Evolutionary conservation across 257 asterid species (phyloP).

Genomic region (Solanum pennellii): DNA sequence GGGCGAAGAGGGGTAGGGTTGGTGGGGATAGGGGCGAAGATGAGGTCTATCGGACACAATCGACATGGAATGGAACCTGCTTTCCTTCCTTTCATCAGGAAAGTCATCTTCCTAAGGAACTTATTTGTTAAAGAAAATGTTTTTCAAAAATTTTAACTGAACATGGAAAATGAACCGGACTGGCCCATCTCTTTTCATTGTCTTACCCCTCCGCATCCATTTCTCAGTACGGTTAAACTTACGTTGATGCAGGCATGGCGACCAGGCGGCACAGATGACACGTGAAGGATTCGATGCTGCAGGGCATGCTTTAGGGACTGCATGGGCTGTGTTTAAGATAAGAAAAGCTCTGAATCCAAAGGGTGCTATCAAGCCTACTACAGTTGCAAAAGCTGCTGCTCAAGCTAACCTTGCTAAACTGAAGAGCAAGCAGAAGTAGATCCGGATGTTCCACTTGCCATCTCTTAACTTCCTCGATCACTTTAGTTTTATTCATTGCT

Average conservation of each 20-base stretch:
- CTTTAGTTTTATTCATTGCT: not conserved
- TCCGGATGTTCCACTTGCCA: not conserved
- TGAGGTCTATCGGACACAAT: not conserved
- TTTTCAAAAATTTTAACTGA: not conserved
- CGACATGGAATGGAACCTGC: not conserved
- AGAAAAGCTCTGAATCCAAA: conserved; percentile 74
- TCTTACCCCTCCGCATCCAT: not conserved
- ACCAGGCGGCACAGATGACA: conserved; percentile 56
- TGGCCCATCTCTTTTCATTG: not conserved
- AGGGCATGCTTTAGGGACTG: conserved; percentile 79
- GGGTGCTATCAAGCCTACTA: conserved; percentile 41
- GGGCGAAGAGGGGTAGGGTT: not conserved
- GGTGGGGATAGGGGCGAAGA: not conserved
- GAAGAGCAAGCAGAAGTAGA: conserved; percentile 26
- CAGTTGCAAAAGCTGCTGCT: conserved; percentile 61
- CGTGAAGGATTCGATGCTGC: conserved; percentile 68
- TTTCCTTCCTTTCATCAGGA: not conserved
- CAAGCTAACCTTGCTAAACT: conserved; percentile 30
- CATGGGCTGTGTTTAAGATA: conserved; percentile 81
- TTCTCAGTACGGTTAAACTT: not conserved
- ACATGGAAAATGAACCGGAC: no score
- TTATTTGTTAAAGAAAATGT: not conserved
- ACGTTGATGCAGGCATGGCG: conserved; percentile 46
- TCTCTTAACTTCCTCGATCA: not conserved
- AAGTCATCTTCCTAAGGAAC: not conserved